These are phyloP conservation scores for Cercospora sesami DNA, from an alignment of 2,329 filamentous ascomycete genomes.

Conservation along the genomic window DNA sequence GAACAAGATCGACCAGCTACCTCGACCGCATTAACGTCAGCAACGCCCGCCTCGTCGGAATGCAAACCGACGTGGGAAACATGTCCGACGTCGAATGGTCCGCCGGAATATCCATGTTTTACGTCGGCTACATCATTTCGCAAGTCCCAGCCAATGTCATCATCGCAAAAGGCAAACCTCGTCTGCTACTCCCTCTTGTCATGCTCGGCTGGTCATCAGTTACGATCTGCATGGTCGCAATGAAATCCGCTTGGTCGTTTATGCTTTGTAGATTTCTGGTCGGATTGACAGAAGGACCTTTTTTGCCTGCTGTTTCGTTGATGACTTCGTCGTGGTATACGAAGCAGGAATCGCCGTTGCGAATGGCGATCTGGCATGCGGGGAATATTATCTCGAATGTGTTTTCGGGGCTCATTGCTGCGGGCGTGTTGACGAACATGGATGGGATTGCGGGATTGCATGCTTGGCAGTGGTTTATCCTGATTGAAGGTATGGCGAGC, in stretches of 20 bases:
- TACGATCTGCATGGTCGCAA: conserved; percentile 15
- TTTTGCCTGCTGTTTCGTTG: conserved; percentile 13
- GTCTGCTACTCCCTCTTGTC: conserved; percentile 1
- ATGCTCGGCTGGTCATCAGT: conserved; percentile 15
- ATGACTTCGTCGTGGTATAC: conserved; percentile 18
- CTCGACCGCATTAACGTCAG: conserved; percentile 47
- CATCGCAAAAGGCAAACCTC: conserved; percentile 16
- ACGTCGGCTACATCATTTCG: conserved; percentile 19
- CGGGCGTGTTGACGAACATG: conserved; percentile 17
- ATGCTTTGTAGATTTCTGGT: conserved; percentile 49
- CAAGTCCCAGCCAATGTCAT: conserved; percentile 18
- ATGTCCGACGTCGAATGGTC: conserved; percentile 17
- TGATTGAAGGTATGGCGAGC: background rate
- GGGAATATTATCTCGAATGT: conserved; percentile 15
- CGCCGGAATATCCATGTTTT: conserved; percentile 16
- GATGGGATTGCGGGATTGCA: conserved; percentile 14
- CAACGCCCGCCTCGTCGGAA: conserved; percentile 42
- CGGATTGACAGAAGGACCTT: conserved; percentile 42
- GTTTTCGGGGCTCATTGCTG: conserved; percentile 10
- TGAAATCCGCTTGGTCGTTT: conserved; percentile 43
- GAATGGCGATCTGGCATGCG: conserved; percentile 18
- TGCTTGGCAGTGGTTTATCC: conserved; percentile 17
- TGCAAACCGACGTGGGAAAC: conserved; percentile 30
- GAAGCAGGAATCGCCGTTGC: conserved; percentile 14
- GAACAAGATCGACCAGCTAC: conserved; percentile 9